A percentile compares a stretch with the other conserved stretches of the same genome.
These are phyloP conservation scores for Nannizzia gypsea DNA, from an alignment of 2,329 filamentous ascomycete species.

Conservation along the genomic window DNA sequence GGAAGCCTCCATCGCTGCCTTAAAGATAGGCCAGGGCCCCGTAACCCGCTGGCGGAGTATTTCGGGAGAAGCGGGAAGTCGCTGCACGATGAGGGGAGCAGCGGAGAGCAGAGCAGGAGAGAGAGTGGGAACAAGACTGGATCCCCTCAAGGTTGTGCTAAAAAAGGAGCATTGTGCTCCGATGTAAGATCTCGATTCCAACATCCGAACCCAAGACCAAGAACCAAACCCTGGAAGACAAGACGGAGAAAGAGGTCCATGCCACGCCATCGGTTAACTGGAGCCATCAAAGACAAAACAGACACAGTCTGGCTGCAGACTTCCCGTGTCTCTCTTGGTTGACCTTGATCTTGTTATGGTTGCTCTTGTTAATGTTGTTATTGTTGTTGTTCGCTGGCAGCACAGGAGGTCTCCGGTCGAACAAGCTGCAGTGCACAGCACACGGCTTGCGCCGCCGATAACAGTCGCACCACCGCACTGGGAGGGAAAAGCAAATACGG, in stretches of 20 bases:
- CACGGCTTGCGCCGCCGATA: neutral
- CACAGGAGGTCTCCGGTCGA: neutral
- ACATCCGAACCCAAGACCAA: too few relatives aligned
- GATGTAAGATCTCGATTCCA: too few relatives aligned
- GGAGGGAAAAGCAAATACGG: constrained; percentile 4
- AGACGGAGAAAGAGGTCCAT: neutral
- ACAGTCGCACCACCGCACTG: neutral
- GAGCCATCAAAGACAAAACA: neutral
- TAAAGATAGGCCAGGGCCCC: neutral
- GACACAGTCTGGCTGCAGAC: too few relatives aligned
- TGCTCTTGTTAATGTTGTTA: too few relatives aligned
- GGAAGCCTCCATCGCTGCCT: neutral
- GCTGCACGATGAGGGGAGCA: neutral
- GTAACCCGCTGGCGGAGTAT: neutral
- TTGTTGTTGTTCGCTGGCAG: too few relatives aligned
- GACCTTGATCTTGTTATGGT: too few relatives aligned
- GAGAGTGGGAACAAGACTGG: too few relatives aligned
- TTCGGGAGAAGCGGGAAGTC: neutral
- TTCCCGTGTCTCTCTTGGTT: too few relatives aligned
- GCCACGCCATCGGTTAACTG: neutral
- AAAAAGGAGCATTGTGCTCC: too few relatives aligned
- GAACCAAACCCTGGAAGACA: too few relatives aligned
- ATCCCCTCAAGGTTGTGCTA: too few relatives aligned
- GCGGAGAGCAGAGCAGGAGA: too few relatives aligned
- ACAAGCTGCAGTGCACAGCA: neutral